These are phyloP conservation scores for Lotus japonicus DNA, from an alignment of 306 rosid genomes.

Conservation along the genomic window DNA sequence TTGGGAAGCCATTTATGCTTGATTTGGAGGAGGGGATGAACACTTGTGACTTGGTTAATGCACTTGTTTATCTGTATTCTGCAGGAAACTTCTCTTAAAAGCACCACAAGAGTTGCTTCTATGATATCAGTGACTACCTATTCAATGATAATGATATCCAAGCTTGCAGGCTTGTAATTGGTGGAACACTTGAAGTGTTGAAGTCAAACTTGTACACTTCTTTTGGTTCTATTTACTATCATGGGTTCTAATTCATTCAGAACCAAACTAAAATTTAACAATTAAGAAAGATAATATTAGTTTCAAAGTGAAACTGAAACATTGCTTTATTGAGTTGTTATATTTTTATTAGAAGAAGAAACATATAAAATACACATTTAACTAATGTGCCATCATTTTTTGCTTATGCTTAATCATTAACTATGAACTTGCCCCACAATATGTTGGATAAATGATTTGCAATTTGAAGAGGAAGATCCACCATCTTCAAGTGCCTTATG, in stretches of 20 bases:
- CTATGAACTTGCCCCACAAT: not conserved
- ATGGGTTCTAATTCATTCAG: no score
- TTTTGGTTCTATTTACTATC: not conserved
- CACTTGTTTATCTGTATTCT: not conserved
- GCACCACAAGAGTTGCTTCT: not conserved
- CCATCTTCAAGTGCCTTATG: constrained; percentile 42
- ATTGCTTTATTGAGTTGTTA: no score
- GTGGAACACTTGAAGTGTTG: not conserved
- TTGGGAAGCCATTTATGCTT: constrained; percentile 23
- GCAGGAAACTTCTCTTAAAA: not conserved
- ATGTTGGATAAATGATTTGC: constrained; percentile 39
- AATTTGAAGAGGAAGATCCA: constrained; percentile 49
- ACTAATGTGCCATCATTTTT: not conserved
- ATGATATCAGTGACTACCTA: not conserved
- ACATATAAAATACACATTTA: no score
- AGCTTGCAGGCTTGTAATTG: not conserved
- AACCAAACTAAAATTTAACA: no score
- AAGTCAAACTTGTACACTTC: not conserved
- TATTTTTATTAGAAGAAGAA: no score
- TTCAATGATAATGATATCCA: not conserved
- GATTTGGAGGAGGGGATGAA: not conserved
- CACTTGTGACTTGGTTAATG: not conserved
- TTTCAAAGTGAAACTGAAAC: no score
- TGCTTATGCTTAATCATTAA: not conserved
- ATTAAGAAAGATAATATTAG: no score